These are phyloP conservation scores for Coniella lustricola DNA, from an alignment of 2,329 filamentous ascomycete genomes.

Conservation along the genomic window DNA sequence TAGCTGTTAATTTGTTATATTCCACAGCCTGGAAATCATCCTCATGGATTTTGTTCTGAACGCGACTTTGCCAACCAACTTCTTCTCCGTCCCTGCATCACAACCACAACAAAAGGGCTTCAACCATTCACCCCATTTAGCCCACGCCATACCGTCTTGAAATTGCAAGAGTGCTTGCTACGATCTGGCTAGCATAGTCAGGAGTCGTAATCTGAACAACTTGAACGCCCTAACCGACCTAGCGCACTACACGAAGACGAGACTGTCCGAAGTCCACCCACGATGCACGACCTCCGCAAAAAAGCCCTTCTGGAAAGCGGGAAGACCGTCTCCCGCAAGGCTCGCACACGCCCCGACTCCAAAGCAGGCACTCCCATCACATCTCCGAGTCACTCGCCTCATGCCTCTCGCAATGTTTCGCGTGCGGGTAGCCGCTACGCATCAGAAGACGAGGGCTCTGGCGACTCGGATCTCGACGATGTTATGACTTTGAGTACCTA, in stretches of 20 bases:
- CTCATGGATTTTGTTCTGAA: constrained; percentile 23
- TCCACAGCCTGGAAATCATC: background rate
- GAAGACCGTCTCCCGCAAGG: constrained; percentile 67
- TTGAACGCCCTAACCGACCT: background rate
- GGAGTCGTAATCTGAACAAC: background rate
- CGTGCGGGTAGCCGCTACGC: constrained; percentile 53
- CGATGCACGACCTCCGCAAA: constrained; percentile 59
- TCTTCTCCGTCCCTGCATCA: constrained; percentile 6
- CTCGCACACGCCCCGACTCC: constrained; percentile 48
- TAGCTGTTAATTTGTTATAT: background rate
- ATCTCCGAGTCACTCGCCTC: constrained; percentile 52
- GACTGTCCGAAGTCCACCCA: constrained; percentile 4
- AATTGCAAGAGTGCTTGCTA: background rate
- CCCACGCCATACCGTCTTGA: constrained; percentile 1
- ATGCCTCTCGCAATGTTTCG: constrained; percentile 52
- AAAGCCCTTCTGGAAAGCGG: constrained; percentile 62
- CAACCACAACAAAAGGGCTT: constrained; percentile 11
- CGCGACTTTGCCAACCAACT: constrained; percentile 9
- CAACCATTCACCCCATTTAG: constrained; percentile 11
- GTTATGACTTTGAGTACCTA: constrained; percentile 37
- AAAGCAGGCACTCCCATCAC: constrained; percentile 51
- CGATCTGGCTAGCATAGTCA: background rate
- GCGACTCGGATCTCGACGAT: constrained; percentile 47
- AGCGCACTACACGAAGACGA: background rate
- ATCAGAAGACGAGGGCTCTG: constrained; percentile 53